phyloP scores from a whole-genome alignment of 2,329 filamentous ascomycete genomes.

The Fusarium chuoi region DNA sequence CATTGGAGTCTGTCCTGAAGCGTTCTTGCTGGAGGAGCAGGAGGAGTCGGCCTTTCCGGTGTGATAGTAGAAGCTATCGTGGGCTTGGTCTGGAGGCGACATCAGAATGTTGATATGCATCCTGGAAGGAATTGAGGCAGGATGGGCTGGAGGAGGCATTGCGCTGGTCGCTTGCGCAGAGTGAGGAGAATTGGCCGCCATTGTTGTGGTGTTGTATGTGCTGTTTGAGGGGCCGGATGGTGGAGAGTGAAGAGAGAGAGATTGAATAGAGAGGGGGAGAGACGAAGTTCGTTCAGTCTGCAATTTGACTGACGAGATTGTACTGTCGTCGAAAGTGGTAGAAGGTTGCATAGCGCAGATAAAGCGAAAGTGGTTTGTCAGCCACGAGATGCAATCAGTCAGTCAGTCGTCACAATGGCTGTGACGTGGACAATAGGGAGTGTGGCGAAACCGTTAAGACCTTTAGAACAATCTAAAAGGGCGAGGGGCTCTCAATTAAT shows the following conservation, averaged over 20 bases:
- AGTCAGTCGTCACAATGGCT: constrained; percentile 32
- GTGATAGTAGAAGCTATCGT: constrained; percentile 60
- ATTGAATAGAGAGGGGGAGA: constrained; percentile 1
- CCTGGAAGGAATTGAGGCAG: constrained; percentile 45
- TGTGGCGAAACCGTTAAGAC: constrained; percentile 38
- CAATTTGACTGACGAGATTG: constrained; percentile 31
- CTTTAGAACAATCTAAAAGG: constrained; percentile 24
- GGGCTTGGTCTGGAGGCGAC: constrained; percentile 68
- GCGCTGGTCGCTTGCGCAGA: constrained; percentile 33
- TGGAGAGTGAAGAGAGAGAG: constrained; percentile 24
- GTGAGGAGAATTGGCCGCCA: constrained; percentile 42
- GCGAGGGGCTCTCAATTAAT: constrained; percentile 34
- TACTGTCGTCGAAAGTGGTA: constrained; percentile 46
- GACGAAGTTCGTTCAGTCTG: constrained; percentile 31
- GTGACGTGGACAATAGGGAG: constrained; percentile 34
- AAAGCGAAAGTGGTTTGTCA: constrained; percentile 50
- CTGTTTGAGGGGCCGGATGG: constrained; percentile 22
- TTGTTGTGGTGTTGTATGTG: constrained; percentile 33
- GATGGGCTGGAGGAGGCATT: constrained; percentile 47
- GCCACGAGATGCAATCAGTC: constrained; percentile 41
- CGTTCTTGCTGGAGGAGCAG: constrained; percentile 31
- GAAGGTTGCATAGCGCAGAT: constrained; percentile 44
- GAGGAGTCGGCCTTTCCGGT: constrained; percentile 30
- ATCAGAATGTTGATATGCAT: constrained; percentile 67
- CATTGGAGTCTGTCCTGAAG: constrained; percentile 52